These are phyloP conservation scores for Pachysandra terminalis DNA, from an alignment of 164 flowering plant species.

Conservation along the genomic window DNA sequence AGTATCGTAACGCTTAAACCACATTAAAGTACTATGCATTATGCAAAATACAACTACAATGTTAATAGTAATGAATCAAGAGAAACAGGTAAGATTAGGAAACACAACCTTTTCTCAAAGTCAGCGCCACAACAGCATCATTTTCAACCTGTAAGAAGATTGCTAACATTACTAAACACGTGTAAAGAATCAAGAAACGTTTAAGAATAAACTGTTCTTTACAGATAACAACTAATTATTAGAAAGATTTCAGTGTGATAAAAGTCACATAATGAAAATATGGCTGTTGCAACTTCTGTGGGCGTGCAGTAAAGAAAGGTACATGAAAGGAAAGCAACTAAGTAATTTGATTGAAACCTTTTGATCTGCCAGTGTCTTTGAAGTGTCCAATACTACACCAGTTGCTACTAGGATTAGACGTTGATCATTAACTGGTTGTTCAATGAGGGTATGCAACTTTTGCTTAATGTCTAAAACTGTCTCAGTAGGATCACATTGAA, in stretches of 20 bases:
- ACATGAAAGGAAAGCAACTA: not conserved
- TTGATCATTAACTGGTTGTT: conserved; percentile 67
- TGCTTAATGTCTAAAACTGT: conserved; percentile 71
- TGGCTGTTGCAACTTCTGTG: not conserved
- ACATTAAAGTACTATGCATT: not conserved
- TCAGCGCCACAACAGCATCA: conserved; percentile 90
- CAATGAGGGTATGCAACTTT: conserved; percentile 65
- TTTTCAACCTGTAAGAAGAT: conserved; percentile 80
- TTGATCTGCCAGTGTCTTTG: conserved; percentile 87
- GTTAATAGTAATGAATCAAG: not conserved
- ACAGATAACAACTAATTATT: not conserved
- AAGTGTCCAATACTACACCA: conserved; percentile 67
- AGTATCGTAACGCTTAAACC: too few relatives aligned
- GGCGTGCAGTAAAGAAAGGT: not conserved
- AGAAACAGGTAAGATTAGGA: not conserved
- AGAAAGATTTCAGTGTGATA: not conserved
- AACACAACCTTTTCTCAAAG: conserved; percentile 74
- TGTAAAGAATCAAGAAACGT: not conserved
- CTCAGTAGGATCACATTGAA: conserved; percentile 90
- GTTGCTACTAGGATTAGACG: conserved; percentile 56
- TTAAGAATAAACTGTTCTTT: not conserved
- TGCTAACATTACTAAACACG: not conserved
- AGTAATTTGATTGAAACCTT: conserved; percentile 38
- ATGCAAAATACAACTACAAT: not conserved
- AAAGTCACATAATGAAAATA: not conserved